Base-by-base conservation (phyloP, 2,329 filamentous ascomycete genomes). In the Trichophyton benhamiae region DNA sequence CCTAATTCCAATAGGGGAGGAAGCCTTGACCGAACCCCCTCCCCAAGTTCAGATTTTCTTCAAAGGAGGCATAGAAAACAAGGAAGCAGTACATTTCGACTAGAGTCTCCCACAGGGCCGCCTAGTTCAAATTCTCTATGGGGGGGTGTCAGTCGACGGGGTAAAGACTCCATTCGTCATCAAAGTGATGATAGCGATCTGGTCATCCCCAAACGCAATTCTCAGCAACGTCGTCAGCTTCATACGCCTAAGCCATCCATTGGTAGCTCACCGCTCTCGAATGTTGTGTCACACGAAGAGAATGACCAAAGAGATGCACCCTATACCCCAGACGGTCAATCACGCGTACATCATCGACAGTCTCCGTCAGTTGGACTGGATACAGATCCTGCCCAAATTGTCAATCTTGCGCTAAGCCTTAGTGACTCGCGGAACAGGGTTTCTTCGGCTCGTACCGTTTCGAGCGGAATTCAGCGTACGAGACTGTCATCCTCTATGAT, bases 361-460 rank as follows among this genome's bases (percentile, higher is more conserved):
- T n/a, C 55, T 13, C 38, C 55, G 13, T 41, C 59, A 7, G 30
- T 61, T 66, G 78, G 74, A 4, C 70, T 88, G 20, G 84, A 90
- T 67, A 80, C 87, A 63, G 91, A 96, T 69, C 87, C 91, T 6
- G 84, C 87, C 3, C 89, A 96, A 72, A 95, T 97, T 65, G 90
- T 97, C 48, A 91, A 91, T 69, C 88, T 97, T 82, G 92, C 92
- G 1, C 76, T 97, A 67, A 94, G 87, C 65, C 75, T 97, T 58
- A 95, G 88, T 76, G 90, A 96, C 73, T 69, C 83, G 85, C 65
- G 83, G 84, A 63, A 58, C 22, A 63, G 62, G 38, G 60, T 8
- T 4, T 30, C 57, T 17, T 62, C 58, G n/a, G 58, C 58, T n/a
- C 62, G 63, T 53, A 53, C 58, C 4, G 33, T 58, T 15, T 62